Evolutionary conservation across 768 basidiomycete genomes (phyloP).

Genomic region (Trametopsis cervina): DNA sequence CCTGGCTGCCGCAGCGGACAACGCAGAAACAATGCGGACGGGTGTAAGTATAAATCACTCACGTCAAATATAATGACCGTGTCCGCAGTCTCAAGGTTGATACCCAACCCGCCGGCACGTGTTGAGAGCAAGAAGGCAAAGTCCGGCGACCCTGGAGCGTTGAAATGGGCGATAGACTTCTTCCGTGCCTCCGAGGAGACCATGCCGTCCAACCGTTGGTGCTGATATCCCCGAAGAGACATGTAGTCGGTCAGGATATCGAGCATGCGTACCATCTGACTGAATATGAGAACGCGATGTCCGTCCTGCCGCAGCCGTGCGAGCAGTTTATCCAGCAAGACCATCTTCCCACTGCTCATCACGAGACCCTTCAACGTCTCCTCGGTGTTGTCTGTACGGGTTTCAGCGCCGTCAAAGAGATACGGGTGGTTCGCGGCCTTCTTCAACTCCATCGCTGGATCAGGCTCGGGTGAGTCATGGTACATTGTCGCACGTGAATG

Average conservation of each 20-base stretch:
- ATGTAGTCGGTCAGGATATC: constrained; percentile 99
- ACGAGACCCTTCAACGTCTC: constrained; percentile 93
- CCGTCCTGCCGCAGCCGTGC: constrained; percentile 82
- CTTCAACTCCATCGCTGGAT: constrained; percentile 92
- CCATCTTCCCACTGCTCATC: constrained; percentile 98
- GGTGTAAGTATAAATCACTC: constrained; percentile 28
- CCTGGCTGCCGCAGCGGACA: constrained; percentile 19
- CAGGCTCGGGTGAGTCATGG: not conserved
- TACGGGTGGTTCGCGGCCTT: constrained; percentile 98
- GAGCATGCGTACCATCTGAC: constrained; percentile 98
- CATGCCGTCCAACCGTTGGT: constrained; percentile 94
- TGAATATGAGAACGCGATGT: constrained; percentile 97
- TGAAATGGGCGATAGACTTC: constrained; percentile 96
- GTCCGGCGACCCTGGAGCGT: constrained; percentile 85
- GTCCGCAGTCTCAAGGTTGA: constrained; percentile 98
- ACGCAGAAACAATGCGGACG: constrained; percentile 10
- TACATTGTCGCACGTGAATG: not conserved
- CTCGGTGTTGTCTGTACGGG: constrained; percentile 50
- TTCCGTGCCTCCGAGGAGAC: constrained; percentile 90
- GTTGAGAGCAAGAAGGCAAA: constrained; percentile 97
- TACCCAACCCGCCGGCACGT: constrained; percentile 93
- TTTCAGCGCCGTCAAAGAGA: constrained; percentile 94
- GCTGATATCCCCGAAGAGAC: constrained; percentile 78
- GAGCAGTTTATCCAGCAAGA: constrained; percentile 95
- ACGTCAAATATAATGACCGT: constrained; percentile 99